Evolutionary conservation across 345 rosid genomes (phyloP).

Genomic region (Lepidium aucheri): DNA sequence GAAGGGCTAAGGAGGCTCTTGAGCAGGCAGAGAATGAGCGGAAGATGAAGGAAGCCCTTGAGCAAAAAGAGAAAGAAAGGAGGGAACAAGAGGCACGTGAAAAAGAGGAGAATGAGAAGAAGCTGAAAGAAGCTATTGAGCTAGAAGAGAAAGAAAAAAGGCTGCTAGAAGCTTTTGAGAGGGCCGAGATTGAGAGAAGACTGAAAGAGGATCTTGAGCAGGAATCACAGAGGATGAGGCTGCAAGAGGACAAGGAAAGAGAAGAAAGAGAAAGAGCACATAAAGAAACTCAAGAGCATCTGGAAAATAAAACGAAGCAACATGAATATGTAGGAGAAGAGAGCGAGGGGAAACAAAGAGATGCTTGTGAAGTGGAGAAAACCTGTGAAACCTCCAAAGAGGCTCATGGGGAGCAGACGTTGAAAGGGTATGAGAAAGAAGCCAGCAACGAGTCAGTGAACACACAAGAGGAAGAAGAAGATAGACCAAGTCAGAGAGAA

Average conservation of each 20-base stretch:
- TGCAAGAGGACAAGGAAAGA: constrained; percentile 21
- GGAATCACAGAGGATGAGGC: constrained; percentile 19
- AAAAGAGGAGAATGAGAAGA: constrained; percentile 38
- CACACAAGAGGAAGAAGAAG: constrained; percentile 24
- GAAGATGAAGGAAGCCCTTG: constrained; percentile 22
- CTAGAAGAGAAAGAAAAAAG: constrained; percentile 32
- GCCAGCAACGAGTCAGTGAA: neutral
- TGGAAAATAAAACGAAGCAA: constrained; percentile 34
- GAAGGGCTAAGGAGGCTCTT: constrained; percentile 31
- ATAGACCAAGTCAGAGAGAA: constrained; percentile 21
- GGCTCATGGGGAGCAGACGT: constrained; percentile 21
- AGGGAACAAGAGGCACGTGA: constrained; percentile 32
- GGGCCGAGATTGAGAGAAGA: constrained; percentile 36
- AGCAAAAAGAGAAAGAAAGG: constrained; percentile 33
- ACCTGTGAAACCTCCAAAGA: constrained; percentile 25
- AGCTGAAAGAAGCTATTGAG: constrained; percentile 27
- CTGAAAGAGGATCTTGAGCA: constrained; percentile 26
- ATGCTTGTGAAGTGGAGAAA: constrained; percentile 29
- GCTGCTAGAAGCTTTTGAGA: constrained; percentile 22
- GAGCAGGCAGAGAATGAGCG: constrained; percentile 32
- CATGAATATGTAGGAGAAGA: constrained; percentile 30
- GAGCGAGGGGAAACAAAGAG: constrained; percentile 26
- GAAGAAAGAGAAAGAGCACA: constrained; percentile 26
- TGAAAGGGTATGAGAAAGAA: constrained; percentile 25
- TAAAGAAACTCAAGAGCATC: constrained; percentile 32